phyloP scores from a whole-genome alignment of 148 eudicot species.

The Arbutus unedo region DNA sequence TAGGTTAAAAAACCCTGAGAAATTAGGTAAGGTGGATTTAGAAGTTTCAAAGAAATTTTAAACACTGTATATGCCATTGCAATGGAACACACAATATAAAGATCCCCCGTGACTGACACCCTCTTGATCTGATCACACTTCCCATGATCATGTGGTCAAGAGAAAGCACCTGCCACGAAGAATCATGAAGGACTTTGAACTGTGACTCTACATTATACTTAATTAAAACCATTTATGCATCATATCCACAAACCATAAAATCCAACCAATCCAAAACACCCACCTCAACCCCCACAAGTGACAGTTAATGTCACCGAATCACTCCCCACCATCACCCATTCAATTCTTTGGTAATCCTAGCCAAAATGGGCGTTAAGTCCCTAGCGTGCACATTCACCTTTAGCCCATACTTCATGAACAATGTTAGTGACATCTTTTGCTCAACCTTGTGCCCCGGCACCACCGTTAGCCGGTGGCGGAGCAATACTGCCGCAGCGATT shows the following conservation, averaged over 20 bases:
- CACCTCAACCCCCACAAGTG: background rate
- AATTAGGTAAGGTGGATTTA: no score
- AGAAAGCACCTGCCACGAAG: constrained; percentile 7
- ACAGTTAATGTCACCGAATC: background rate
- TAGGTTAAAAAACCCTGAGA: no score
- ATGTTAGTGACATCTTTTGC: constrained; percentile 87
- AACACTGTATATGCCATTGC: background rate
- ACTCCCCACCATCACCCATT: background rate
- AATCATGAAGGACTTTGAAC: background rate
- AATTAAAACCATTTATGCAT: background rate
- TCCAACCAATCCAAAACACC: constrained; percentile 7
- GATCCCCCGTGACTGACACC: background rate
- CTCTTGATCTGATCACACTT: background rate
- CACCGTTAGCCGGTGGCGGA: constrained; percentile 66
- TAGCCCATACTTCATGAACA: constrained; percentile 84
- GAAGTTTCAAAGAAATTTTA: no score
- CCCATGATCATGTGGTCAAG: background rate
- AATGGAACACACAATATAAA: background rate
- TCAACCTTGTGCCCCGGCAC: constrained; percentile 71
- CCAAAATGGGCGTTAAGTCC: constrained; percentile 49
- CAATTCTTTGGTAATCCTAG: constrained; percentile 30
- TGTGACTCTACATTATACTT: background rate
- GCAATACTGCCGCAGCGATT: constrained; percentile 63
- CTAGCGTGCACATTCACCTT: constrained; percentile 63
- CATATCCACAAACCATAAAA: constrained; percentile 10